Percentiles rank a stretch among this genome's conserved stretches.
These are phyloP conservation scores for Bifiguratus adelaidae DNA, from an alignment of 192 early-diverging fungal species.

Conservation along the genomic window DNA sequence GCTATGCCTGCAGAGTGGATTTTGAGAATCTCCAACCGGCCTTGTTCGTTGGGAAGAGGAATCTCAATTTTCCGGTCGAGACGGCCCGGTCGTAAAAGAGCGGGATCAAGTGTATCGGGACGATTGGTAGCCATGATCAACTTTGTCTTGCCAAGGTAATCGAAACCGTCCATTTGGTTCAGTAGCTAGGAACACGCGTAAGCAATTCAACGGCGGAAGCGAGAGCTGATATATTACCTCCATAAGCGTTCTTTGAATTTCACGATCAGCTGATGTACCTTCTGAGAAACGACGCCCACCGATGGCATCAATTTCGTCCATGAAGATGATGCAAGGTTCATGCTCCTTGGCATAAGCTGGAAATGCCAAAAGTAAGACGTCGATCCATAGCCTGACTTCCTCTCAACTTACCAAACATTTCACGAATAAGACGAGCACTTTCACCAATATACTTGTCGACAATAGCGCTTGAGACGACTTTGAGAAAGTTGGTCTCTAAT, in stretches of 20 bases:
- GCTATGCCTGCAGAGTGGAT: constrained; percentile 91
- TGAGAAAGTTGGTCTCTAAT: constrained; percentile 96
- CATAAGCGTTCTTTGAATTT: constrained; percentile 99
- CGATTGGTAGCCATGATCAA: constrained; percentile 99
- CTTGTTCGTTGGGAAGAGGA: constrained; percentile 97
- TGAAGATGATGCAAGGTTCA: constrained; percentile 99
- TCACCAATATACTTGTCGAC: constrained; percentile 99
- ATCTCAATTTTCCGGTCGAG: constrained; percentile 99
- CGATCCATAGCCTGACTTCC: not conserved
- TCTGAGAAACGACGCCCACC: constrained; percentile 97
- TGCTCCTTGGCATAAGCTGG: constrained; percentile 92
- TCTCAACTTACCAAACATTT: constrained; percentile 86
- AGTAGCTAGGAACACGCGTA: constrained; percentile 46
- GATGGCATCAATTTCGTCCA: constrained; percentile 99
- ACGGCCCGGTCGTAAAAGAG: constrained; percentile 91
- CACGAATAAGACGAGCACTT: constrained; percentile 90
- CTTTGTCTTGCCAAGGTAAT: constrained; percentile 95
- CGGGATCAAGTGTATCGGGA: constrained; percentile 97
- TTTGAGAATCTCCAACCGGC: constrained; percentile 93
- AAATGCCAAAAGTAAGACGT: not conserved
- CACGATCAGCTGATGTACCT: constrained; percentile 98
- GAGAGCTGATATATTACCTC: constrained; percentile 38
- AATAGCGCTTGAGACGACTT: constrained; percentile 97
- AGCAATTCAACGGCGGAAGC: not conserved
- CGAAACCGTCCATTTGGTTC: constrained; percentile 99